Base-by-base conservation (phyloP, 345 rosid genomes). In the Eutrema japonicum region DNA sequence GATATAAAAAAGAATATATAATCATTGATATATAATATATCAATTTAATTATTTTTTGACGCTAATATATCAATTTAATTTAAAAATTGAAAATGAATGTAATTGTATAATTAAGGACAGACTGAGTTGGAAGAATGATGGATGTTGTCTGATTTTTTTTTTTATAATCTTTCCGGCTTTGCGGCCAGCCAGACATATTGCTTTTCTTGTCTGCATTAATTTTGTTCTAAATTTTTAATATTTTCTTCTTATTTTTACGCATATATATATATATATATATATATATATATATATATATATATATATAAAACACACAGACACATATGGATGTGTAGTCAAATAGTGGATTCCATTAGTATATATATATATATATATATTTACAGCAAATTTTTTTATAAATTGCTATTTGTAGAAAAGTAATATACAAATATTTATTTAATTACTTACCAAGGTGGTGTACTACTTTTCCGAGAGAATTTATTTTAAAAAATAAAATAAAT, bases 181-280 rank as follows among this genome's bases (percentile, higher is more conserved):
- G 33, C 66, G 77, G 65, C 50, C 71, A 65, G 47, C 77, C 58
- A 73, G 41, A 64, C 71, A 55, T 46, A 13, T 46, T 73, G 77
- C 38, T 64, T 62, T 72, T 50, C 22, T 50, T 60, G 51, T 71
- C 60, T 50, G 51, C 26, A 38, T 50, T 16, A 16, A 16, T 16
- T 40, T 71, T 50, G 61, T 71, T 60, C 13, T 30, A 9, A 36
- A 32, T 32, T 16, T 22, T 62, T 42, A 14, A 16, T 63, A 14
- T 45, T 27, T 8, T 63, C 3, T 43, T 43, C n/a, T 27, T 61
- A 0, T 12, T 64, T 16, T 46, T 13, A 29, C 6, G 3, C 27
- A 13, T 29, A 27, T 7, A 11, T 12, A 18, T 18, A 18, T 18
- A 18, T 18, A 18, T 18, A 18, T 18, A n/a, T n/a, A n/a, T n/a